Conservation (phyloP, 192 early-diverging fungal species). For the Podochytrium sp. region DNA sequence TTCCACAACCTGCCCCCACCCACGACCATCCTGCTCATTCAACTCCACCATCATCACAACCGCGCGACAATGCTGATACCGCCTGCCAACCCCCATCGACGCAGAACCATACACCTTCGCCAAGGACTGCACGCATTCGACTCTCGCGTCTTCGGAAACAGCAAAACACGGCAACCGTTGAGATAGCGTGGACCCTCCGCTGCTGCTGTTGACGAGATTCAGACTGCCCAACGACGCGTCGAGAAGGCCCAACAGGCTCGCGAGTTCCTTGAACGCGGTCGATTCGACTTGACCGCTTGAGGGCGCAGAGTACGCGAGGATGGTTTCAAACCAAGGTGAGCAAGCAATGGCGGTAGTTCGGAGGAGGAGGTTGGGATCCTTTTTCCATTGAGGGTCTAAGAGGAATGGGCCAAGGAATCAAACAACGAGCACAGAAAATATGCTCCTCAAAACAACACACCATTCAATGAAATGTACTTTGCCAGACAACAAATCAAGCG, state of each 20-base stretch:
- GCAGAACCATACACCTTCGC: not conserved
- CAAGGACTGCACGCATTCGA: not conserved
- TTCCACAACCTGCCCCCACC: not conserved
- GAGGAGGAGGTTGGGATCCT: not conserved
- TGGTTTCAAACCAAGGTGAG: not conserved
- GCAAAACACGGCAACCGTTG: not conserved
- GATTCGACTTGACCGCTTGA: not conserved
- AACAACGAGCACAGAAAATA: not conserved
- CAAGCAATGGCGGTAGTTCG: not conserved
- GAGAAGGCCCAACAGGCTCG: not conserved
- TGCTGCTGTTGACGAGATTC: too few species aligned
- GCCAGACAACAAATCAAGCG: not conserved
- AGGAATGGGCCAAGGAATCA: not conserved
- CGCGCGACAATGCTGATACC: constrained; percentile 7
- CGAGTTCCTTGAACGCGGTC: not conserved
- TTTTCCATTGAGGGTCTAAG: constrained; percentile 3
- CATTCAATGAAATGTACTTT: not conserved
- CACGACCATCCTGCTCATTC: not conserved
- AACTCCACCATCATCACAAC: constrained; percentile 2
- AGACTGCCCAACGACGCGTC: too few species aligned
- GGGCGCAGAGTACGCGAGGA: not conserved
- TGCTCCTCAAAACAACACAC: not conserved
- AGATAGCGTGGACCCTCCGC: not conserved
- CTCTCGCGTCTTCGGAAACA: not conserved
- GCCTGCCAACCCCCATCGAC: not conserved